Percentiles rank a stretch among this genome's conserved stretches.
phyloP scores from a whole-genome alignment of 345 rosid species.

The Salix brachista region DNA sequence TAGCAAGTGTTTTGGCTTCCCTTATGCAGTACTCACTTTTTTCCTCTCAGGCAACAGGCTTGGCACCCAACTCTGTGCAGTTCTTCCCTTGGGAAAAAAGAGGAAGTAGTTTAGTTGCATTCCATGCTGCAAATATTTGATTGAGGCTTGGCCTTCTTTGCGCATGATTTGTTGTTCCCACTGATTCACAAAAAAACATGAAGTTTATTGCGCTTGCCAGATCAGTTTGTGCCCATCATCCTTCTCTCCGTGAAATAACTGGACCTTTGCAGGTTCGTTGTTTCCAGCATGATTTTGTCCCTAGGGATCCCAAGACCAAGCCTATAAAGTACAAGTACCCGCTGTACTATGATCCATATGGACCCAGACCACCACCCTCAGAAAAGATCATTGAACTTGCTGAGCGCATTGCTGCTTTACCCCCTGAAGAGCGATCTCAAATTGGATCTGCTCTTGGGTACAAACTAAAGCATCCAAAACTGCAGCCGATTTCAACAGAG shows the following conservation, averaged over 20 bases:
- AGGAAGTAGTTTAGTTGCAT: neutral
- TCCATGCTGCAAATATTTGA: neutral
- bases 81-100: neutral
- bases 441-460: constrained; percentile 32
- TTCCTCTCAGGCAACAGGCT: neutral
- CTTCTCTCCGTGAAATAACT: constrained; percentile 15
- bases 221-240: constrained; percentile 9
- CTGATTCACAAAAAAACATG: constrained; percentile 21
- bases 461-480: constrained; percentile 30
- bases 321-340: constrained; percentile 49
- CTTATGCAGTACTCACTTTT: neutral
- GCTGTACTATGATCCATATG: constrained; percentile 48
- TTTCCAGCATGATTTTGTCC: constrained; percentile 51
- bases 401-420: constrained; percentile 41
- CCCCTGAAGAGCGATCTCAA: constrained; percentile 36
- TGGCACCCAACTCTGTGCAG: neutral
- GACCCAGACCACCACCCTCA: constrained; percentile 51
- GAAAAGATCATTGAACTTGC: constrained; percentile 52
- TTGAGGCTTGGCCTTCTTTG: neutral
- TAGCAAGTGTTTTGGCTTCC: neutral
- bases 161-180: neutral
- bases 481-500: constrained; percentile 30
- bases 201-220: constrained; percentile 27
- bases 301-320: constrained; percentile 47
- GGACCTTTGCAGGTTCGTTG: constrained; percentile 42